Evolutionary conservation across 495 filamentous ascomycete species (phyloP), one percentile per base, ranked within the genome.

Genomic region (Aspergillus bertholletiae): DNA sequence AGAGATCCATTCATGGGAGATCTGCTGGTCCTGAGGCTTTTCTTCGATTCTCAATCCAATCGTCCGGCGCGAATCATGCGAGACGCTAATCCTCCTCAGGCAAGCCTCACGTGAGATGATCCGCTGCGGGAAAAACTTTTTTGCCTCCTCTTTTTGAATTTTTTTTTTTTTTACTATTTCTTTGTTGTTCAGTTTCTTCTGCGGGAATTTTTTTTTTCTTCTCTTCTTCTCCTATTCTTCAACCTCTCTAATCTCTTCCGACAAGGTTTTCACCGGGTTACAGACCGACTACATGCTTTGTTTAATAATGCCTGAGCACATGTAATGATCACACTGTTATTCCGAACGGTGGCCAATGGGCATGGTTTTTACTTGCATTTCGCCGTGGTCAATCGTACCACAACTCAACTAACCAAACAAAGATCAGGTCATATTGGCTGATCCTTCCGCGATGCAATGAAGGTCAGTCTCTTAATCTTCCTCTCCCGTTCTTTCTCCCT

Each of bases 131-230:
- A 17, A 13, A 24, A 55, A 59, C 57, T 35, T 56, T 59, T 61
- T 58, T 59, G 54, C 59, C 47, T 34, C 30, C 56, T 53, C 59
- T 44, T 34, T 34, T 54, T 53, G 44, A 34, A 32, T 58, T 66
- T 68, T 71, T 69, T 69, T 68, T 57, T 62, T 61, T 65, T 59
- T 53, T 62, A 28, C 39, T 43, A 43, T 43, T 43, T 43, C 39
- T 43, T 43, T 43, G 39, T 20, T 4, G 4, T 43, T 21, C 18
- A 1, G 60, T 59, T 61, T 55, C 21, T 20, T 44, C 55, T 60
- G 52, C 53, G 53, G 50, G 40, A 51, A 41, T 56, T 61, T 57
- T 55, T 40, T 55, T 55, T 51, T 51, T 37, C 51, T 49, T 46
- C 44, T 51, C 53, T 28, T 32, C 34, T 32, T 50, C 32, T 48